Conservation (phyloP, 2,329 filamentous ascomycete genomes). For the Fusarium staphyleae region DNA sequence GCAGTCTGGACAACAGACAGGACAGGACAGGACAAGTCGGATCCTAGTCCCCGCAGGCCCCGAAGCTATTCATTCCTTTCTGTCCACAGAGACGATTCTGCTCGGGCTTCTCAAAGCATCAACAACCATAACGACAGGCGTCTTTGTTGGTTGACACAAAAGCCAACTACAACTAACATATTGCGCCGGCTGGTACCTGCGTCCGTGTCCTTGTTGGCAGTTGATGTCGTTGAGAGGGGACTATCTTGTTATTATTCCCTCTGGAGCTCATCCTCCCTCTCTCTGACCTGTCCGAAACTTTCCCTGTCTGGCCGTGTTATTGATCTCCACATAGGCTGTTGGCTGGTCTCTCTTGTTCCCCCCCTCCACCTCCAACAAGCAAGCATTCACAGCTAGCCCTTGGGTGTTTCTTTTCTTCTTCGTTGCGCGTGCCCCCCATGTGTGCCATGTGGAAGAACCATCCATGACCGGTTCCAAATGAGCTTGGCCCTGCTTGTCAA, state of each 20-base stretch:
- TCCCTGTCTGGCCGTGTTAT: constrained; percentile 11
- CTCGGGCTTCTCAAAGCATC: constrained; percentile 7
- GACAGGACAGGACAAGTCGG: constrained; percentile 8
- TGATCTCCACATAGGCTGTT: constrained; percentile 3
- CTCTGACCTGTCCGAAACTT: constrained; percentile 17
- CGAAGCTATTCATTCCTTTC: constrained; percentile 20
- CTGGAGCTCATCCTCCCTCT: not conserved
- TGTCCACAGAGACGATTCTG: constrained; percentile 14
- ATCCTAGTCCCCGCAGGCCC: constrained; percentile 13
- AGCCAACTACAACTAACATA: constrained; percentile 14
- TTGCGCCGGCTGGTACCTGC: constrained; percentile 32
- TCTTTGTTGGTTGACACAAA: constrained; percentile 11
- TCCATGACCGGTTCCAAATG: constrained; percentile 54
- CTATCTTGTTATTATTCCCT: not conserved
- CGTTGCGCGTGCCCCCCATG: constrained; percentile 36
- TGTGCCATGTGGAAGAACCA: constrained; percentile 43
- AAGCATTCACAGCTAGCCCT: constrained; percentile 41
- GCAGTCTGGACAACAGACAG: not conserved
- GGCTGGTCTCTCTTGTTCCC: constrained; percentile 15
- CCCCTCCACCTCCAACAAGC: constrained; percentile 36
- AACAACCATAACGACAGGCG: constrained; percentile 17
- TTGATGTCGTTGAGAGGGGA: too few species aligned
- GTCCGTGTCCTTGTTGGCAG: constrained; percentile 19
- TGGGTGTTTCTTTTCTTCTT: constrained; percentile 50
- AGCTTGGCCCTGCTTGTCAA: constrained; percentile 53